A percentile compares a stretch with the other conserved stretches of the same genome.
Evolutionary conservation across 352 stramenopile genomes (phyloP).

Genomic region (Phytopythium mirpurense): DNA sequence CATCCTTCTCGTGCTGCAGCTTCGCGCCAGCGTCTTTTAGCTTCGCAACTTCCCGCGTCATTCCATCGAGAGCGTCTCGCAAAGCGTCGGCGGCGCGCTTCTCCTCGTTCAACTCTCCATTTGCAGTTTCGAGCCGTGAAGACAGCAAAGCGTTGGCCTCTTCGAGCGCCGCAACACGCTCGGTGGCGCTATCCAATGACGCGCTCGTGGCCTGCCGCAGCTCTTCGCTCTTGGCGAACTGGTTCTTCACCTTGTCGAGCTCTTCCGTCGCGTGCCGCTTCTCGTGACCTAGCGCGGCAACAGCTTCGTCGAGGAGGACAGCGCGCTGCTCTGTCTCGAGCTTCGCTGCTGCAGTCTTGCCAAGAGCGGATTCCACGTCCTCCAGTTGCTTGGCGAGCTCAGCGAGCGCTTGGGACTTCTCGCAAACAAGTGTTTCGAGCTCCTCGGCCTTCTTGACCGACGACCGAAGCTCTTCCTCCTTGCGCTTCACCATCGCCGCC

Average conservation of each 20-base stretch:
- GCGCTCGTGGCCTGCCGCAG: neutral
- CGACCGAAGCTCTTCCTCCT: neutral
- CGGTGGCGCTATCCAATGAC: neutral
- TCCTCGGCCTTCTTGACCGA: neutral
- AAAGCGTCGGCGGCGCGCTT: neutral
- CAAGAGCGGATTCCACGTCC: neutral
- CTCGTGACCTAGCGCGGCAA: neutral
- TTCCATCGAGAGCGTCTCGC: neutral
- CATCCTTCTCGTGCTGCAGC: neutral
- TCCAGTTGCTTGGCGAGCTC: neutral
- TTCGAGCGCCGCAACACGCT: neutral
- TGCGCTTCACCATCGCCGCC: neutral
- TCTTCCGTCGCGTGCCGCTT: neutral
- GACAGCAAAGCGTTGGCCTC: neutral
- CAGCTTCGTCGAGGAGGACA: neutral
- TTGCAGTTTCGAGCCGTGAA: slow-evolving; percentile 4
- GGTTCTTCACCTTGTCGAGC: neutral
- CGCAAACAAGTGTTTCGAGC: neutral
- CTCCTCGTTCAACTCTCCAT: slow-evolving; percentile 7
- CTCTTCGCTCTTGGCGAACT: neutral
- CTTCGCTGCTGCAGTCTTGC: neutral
- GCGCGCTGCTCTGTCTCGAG: neutral
- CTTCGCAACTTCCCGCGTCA: neutral
- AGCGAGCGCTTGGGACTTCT: neutral
- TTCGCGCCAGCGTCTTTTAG: neutral